Evolutionary conservation across 2,329 filamentous ascomycete species (phyloP).

Genomic region (Penicillium expansum): DNA sequence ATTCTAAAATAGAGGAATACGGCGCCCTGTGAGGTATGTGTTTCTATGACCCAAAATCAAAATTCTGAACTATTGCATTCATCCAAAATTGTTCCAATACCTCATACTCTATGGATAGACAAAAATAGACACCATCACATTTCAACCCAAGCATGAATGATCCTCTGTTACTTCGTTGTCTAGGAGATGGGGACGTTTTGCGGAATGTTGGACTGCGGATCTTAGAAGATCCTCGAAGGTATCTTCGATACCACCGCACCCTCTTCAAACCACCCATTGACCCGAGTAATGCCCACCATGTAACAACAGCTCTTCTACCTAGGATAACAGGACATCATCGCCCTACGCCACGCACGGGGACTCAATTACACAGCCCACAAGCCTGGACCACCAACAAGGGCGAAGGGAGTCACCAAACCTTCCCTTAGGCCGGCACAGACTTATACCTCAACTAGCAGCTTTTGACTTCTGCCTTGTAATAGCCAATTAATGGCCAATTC

Average conservation of each 20-base stretch:
- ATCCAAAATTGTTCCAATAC: background rate
- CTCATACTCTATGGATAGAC: background rate
- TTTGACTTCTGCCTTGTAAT: background rate
- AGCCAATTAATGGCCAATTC: background rate
- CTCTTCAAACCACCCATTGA: background rate
- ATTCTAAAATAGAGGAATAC: background rate
- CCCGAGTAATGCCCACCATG: background rate
- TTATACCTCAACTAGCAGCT: background rate
- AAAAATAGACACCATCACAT: background rate
- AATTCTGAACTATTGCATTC: background rate
- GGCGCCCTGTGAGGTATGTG: background rate
- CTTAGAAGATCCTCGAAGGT: background rate
- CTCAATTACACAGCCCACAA: no score
- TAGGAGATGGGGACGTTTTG: background rate
- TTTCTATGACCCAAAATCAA: background rate
- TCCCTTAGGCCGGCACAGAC: background rate
- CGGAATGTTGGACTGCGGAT: constrained; percentile 5
- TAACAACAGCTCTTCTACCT: background rate
- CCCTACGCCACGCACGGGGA: background rate
- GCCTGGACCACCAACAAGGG: background rate
- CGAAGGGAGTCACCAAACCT: background rate
- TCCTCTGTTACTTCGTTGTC: background rate
- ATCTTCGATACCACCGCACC: constrained; percentile 2
- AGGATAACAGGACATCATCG: background rate
- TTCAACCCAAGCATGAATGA: background rate